These are phyloP conservation scores for Rubroboletus pulcherrimus DNA, from an alignment of 768 basidiomycete species.

Conservation along the genomic window DNA sequence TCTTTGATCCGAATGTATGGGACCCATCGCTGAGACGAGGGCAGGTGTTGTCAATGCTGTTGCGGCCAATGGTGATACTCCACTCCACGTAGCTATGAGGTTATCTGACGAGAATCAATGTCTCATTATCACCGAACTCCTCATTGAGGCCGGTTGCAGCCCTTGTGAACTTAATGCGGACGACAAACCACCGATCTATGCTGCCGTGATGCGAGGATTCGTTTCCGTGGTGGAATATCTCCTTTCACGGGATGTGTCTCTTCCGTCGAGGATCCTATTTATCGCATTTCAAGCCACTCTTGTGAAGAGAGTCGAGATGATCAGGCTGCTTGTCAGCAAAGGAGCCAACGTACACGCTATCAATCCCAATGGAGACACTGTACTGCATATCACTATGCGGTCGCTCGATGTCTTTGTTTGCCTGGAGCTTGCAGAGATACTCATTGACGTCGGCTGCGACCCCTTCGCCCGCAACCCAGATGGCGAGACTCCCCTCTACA, in stretches of 20 bases:
- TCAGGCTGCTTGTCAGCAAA: background rate
- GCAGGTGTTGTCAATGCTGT: background rate
- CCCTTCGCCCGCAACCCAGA: background rate
- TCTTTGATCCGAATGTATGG: too few species aligned
- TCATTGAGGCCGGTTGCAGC: background rate
- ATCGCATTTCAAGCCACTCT: background rate
- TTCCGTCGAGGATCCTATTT: slow-evolving; percentile 3
- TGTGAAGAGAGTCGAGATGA: background rate
- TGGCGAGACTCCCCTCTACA: background rate
- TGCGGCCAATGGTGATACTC: slow-evolving; percentile 8
- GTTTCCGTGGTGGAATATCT: background rate
- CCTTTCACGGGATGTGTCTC: background rate
- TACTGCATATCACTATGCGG: background rate
- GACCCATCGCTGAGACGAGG: background rate
- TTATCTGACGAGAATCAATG: slow-evolving; percentile 1
- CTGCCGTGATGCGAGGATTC: background rate
- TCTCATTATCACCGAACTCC: background rate
- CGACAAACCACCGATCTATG: background rate
- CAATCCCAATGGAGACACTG: background rate
- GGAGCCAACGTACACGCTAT: background rate
- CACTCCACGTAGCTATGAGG: background rate
- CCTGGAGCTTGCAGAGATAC: background rate
- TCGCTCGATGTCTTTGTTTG: background rate
- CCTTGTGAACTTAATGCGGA: background rate
- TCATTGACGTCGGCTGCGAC: background rate